These are phyloP conservation scores for Ailanthus altissimus DNA, from an alignment of 345 rosid genomes.

Conservation along the genomic window DNA sequence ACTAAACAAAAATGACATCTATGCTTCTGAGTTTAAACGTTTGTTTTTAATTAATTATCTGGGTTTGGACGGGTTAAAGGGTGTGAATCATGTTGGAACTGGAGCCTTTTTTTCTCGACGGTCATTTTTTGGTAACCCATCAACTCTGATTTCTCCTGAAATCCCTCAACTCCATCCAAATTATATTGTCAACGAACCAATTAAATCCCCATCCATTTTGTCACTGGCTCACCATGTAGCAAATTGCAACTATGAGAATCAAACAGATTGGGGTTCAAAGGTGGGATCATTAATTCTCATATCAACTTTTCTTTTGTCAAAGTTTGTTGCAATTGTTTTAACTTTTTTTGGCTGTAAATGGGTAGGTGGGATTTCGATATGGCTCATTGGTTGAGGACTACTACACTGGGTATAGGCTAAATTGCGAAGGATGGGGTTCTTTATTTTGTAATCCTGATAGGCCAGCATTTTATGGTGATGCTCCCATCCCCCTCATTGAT, in stretches of 20 bases:
- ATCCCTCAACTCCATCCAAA: constrained; percentile 38
- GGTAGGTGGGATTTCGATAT: constrained; percentile 64
- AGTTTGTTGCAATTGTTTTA: neutral
- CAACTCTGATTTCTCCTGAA: constrained; percentile 26
- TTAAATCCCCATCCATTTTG: constrained; percentile 28
- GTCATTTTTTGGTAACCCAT: constrained; percentile 54
- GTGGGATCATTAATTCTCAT: constrained; percentile 41
- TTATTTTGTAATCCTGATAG: constrained; percentile 56
- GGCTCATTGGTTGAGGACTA: constrained; percentile 77
- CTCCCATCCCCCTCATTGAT: constrained; percentile 50
- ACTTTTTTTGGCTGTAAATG: neutral
- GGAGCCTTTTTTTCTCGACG: constrained; percentile 64
- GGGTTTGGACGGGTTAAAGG: constrained; percentile 57
- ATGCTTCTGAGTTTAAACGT: constrained; percentile 43
- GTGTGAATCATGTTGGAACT: constrained; percentile 55
- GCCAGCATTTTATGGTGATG: constrained; percentile 63
- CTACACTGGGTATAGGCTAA: constrained; percentile 54
- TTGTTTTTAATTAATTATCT: constrained; percentile 39
- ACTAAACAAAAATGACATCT: constrained; percentile 55
- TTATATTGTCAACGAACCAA: constrained; percentile 29
- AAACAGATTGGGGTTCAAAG: constrained; percentile 65
- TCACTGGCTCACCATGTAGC: constrained; percentile 56
- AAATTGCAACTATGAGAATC: constrained; percentile 50
- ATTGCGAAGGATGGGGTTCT: constrained; percentile 73
- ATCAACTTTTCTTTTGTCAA: neutral